phyloP scores from a whole-genome alignment of 1,284 basidiomycete species.

The Phaffia rhodozyma region DNA sequence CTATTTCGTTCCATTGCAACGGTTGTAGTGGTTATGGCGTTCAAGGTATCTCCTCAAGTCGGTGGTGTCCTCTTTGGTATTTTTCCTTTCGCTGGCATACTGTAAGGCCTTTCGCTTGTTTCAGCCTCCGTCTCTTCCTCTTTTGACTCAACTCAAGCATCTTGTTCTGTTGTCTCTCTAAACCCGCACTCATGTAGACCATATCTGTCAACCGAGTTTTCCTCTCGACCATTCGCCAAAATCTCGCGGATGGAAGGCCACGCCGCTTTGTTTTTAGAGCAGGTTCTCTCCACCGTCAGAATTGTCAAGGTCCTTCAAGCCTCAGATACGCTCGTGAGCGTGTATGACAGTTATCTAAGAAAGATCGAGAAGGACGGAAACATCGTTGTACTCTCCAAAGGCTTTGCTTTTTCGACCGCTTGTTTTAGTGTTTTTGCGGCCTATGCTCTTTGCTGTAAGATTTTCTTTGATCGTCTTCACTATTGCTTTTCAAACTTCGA shows the following conservation, averaged over 20 bases:
- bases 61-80: constrained; percentile 37
- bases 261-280: constrained; percentile 35
- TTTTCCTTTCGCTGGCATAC: constrained; percentile 30
- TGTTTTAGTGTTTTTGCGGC: too few species aligned
- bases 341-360: constrained; percentile 10
- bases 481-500: too few species aligned
- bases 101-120: too few species aligned
- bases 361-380: constrained; percentile 14
- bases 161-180: neutral
- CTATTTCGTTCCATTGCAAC: too few species aligned
- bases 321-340: neutral
- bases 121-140: too few species aligned
- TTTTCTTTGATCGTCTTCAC: too few species aligned
- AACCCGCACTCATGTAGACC: too few species aligned
- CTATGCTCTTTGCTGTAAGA: too few species aligned
- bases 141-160: neutral
- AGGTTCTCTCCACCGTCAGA: constrained; percentile 34
- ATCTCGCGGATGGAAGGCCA: constrained; percentile 32
- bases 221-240: constrained; percentile 26
- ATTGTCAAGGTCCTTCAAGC: constrained; percentile 35
- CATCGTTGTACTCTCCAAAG: constrained; percentile 9
- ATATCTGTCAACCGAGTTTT: constrained; percentile 26
- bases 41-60: constrained; percentile 31
- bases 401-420: constrained; percentile 1
- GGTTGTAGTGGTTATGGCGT: constrained; percentile 30